These are phyloP conservation scores for Amniculicola lignicola DNA, from an alignment of 495 filamentous ascomycete species.

Conservation along the genomic window DNA sequence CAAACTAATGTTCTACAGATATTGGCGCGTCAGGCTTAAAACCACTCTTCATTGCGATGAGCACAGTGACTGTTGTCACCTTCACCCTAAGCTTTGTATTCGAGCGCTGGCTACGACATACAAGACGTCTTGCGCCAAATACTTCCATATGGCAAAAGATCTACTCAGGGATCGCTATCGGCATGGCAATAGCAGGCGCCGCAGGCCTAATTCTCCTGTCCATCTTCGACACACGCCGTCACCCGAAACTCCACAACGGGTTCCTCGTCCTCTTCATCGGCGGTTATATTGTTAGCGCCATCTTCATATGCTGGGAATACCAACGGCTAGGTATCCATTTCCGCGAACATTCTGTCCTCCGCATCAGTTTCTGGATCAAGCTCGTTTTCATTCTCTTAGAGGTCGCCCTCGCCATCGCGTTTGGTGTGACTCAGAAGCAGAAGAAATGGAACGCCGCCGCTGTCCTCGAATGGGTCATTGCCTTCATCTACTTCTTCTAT, in stretches of 20 bases:
- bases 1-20: conserved; percentile 46
- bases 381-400: conserved; percentile 75
- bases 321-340: conserved; percentile 75
- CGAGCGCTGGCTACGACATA: conserved; percentile 80
- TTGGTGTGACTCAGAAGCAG: conserved; percentile 43
- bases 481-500: conserved; percentile 88
- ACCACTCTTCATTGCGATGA: conserved; percentile 83
- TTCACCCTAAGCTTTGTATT: conserved; percentile 77
- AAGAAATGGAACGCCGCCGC: conserved; percentile 46
- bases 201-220: conserved; percentile 74
- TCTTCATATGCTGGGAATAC: conserved; percentile 86
- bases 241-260: conserved; percentile 65
- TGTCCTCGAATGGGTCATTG: conserved; percentile 73
- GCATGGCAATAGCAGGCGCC: conserved; percentile 73
- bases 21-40: conserved; percentile 72
- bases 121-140: conserved; percentile 68
- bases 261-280: conserved; percentile 83
- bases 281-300: conserved; percentile 71
- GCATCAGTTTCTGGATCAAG: conserved; percentile 79
- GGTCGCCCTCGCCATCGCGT: conserved; percentile 64
- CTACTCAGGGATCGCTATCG: conserved; percentile 63
- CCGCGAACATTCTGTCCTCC: conserved; percentile 68
- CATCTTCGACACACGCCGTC: conserved; percentile 73
- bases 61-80: conserved; percentile 73
- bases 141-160: conserved; percentile 64